A percentile compares a stretch with the other conserved stretches of the same genome.
These are phyloP conservation scores for Cruciata laevipes DNA, from an alignment of 257 asterid species.

Conservation along the genomic window DNA sequence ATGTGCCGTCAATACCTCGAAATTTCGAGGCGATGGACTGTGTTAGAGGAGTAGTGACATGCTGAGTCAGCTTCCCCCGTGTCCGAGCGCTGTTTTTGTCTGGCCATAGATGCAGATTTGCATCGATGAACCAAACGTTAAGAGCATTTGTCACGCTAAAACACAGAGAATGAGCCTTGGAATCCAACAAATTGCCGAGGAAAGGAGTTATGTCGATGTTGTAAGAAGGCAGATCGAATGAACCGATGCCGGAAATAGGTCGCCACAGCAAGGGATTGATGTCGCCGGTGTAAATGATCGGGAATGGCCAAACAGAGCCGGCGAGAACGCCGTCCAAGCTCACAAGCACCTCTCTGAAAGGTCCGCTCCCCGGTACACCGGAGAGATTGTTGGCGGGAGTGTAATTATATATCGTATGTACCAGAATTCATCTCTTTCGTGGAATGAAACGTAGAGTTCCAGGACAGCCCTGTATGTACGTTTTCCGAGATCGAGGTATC, in stretches of 20 bases:
- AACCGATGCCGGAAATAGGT: constrained; percentile 67
- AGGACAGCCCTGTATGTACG: constrained; percentile 50
- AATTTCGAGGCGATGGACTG: constrained; percentile 28
- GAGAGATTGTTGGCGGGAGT: constrained; percentile 32
- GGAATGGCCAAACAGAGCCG: constrained; percentile 72
- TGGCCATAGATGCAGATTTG: constrained; percentile 80
- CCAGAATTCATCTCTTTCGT: constrained; percentile 83
- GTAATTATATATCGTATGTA: constrained; percentile 58
- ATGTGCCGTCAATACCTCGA: constrained; percentile 51
- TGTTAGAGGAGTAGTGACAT: constrained; percentile 22
- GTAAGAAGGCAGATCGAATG: constrained; percentile 67
- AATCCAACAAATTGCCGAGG: constrained; percentile 49
- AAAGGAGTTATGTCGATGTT: constrained; percentile 66
- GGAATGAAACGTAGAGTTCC: constrained; percentile 72
- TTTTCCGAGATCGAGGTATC: constrained; percentile 61
- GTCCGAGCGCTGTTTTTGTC: constrained; percentile 38
- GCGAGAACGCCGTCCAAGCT: constrained; percentile 35
- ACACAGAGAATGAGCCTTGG: constrained; percentile 34
- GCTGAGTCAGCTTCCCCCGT: constrained; percentile 35
- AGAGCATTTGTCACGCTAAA: constrained; percentile 64
- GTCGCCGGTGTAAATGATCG: constrained; percentile 73
- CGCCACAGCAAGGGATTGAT: constrained; percentile 71
- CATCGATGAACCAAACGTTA: constrained; percentile 70
- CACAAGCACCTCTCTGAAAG: constrained; percentile 65
- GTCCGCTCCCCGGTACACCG: constrained; percentile 51